Percentiles rank a stretch among this genome's conserved stretches.
Conservation (phyloP, 441 rosid genomes). For the Biscutella laevigata region DNA sequence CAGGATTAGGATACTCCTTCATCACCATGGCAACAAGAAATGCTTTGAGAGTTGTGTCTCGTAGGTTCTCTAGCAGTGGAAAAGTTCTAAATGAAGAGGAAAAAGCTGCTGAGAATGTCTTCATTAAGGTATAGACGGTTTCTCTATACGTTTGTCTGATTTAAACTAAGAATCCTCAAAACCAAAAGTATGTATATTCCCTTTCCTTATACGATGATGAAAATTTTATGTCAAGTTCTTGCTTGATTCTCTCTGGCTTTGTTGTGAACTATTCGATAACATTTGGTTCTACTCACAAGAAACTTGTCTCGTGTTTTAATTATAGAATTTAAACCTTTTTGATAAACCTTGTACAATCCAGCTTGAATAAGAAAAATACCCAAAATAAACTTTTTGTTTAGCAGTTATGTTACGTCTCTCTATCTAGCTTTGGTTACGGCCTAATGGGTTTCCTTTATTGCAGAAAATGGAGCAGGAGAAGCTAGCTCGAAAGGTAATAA, state of each 20-base stretch:
- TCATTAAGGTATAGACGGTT: constrained; percentile 54
- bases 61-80: constrained; percentile 74
- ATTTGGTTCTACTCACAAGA: neutral
- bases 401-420: neutral
- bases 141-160: no score
- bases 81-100: constrained; percentile 81
- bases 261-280: neutral
- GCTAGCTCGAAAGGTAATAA: no score
- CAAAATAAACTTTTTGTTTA: neutral
- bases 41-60: constrained; percentile 38
- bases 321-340: neutral
- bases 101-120: constrained; percentile 84
- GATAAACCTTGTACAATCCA: no score
- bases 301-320: neutral
- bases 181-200: neutral
- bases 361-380: no score
- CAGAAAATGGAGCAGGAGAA: no score
- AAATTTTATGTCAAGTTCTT: neutral
- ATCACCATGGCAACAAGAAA: constrained; percentile 48
- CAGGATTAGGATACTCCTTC: constrained; percentile 22
- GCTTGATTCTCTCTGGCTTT: neutral
- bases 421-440: neutral
- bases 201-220: constrained; percentile 9
- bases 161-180: no score
- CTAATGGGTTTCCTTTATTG: no score